Base-by-base conservation (phyloP, 2,329 filamentous ascomycete genomes). In the Tolypocladium paradoxum region DNA sequence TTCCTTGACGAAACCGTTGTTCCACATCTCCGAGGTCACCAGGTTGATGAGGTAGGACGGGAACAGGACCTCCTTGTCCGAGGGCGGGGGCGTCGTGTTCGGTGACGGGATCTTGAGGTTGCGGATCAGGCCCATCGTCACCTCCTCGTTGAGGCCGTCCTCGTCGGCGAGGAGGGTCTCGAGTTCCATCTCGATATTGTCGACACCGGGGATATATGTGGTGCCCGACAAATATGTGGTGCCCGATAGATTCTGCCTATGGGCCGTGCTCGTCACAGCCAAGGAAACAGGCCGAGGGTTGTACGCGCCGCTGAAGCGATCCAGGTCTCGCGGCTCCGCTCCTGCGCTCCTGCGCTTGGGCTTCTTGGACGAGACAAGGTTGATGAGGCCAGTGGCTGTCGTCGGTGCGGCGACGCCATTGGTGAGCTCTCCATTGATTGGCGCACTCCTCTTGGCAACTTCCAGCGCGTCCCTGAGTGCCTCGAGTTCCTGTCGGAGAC, bases 21-120 rank as follows among this genome's bases (percentile, higher is more conserved):
- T 99, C 93, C 93, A 99, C 93, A 99, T 99, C 75, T 99, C 93
- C 18, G 91, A 97, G 14, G 93, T 99, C 58, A 99, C 93, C 56
- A 99, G 79, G 71, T 99, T 99, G 77, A 99, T 99, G 62, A 99
- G 84, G 70, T 97, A 99, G 11, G 93, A 92, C 35, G 93, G 93
- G 85, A 99, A 99, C 51, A 99, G 79, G 24, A 99, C 92, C 70
- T 99, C 93, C 76, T 99, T 99, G 73, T 99, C 93, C 20, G 90
- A 96, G 12, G 93, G 92, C 51, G 91, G 87, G 22, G 92, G 91
- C 51, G 83, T 92, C 35, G 88, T 85, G 65, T 84, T 88, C 47
- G 93, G 92, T 12, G 86, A 84, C 22, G 93, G 93, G 58, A 99
- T 97, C 79, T 95, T 96, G 61, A 99, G 81, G 68, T 96, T 96